A percentile compares a stretch with the other conserved stretches of the same genome.
These are phyloP conservation scores for Hydnum rufescens DNA, from an alignment of 768 basidiomycete genomes.

Conservation along the genomic window DNA sequence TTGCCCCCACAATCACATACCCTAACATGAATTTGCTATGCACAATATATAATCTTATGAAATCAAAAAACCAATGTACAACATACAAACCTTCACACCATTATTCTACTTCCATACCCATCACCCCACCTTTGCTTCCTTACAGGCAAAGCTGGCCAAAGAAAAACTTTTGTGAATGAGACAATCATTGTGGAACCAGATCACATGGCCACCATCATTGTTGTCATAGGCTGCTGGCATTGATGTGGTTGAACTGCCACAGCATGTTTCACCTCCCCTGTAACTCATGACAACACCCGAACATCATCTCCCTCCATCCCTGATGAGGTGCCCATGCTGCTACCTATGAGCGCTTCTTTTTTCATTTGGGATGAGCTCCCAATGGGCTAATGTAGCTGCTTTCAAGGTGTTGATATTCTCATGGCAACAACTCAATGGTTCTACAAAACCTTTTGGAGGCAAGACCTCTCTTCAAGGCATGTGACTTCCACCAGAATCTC, in stretches of 20 bases:
- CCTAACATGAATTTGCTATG: neutral
- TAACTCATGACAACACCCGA: neutral
- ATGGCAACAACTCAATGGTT: slow-evolving; percentile 16
- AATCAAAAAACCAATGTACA: neutral
- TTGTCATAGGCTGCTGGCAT: neutral
- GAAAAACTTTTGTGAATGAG: slow-evolving; percentile 23
- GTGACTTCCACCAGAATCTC: slow-evolving; percentile 25
- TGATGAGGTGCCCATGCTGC: slow-evolving; percentile 14
- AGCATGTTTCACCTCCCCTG: neutral
- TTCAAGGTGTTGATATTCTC: slow-evolving; percentile 19
- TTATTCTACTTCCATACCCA: neutral
- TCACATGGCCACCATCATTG: neutral
- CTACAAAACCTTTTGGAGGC: neutral
- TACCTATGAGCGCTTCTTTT: slow-evolving; percentile 17
- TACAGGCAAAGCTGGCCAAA: slow-evolving; percentile 24
- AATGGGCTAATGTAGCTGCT: slow-evolving; percentile 22
- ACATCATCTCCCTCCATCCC: slow-evolving; percentile 15
- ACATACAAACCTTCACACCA: neutral
- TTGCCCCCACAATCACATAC: neutral
- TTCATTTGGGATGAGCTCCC: slow-evolving; percentile 27
- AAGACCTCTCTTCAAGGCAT: slow-evolving; percentile 21
- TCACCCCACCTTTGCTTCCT: slow-evolving; percentile 17
- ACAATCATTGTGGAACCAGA: slow-evolving; percentile 11
- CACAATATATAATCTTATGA: neutral
- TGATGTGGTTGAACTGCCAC: neutral